phyloP scores from a whole-genome alignment of 441 rosid genomes.

The Aquilaria agallochum region DNA sequence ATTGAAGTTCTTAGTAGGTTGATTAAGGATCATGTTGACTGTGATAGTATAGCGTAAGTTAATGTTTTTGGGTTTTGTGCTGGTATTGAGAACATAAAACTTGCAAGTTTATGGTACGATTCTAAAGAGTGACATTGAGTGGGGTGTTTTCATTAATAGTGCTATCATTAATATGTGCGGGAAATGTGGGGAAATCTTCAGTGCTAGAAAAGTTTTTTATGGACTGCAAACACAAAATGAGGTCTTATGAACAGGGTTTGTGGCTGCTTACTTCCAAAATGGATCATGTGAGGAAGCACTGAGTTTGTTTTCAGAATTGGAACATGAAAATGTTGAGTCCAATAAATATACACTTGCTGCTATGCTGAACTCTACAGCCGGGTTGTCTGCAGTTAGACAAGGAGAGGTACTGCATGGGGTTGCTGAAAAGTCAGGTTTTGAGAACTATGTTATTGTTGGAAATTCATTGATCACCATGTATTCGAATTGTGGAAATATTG shows the following conservation, averaged over 20 bases:
- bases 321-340: constrained; percentile 30
- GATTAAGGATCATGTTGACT: constrained; percentile 26
- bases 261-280: constrained; percentile 66
- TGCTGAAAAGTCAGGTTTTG: constrained; percentile 45
- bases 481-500: constrained; percentile 48
- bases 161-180: constrained; percentile 73
- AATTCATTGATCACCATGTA: constrained; percentile 34
- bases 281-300: constrained; percentile 66
- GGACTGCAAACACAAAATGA: constrained; percentile 34
- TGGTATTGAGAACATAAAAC: constrained; percentile 41
- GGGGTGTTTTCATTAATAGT: constrained; percentile 34
- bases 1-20: constrained; percentile 42
- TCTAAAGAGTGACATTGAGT: constrained; percentile 30
- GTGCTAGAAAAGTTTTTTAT: constrained; percentile 53
- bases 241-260: constrained; percentile 57
- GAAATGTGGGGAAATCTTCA: constrained; percentile 42
- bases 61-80: constrained; percentile 53
- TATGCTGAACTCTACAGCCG: constrained; percentile 55
- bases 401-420: constrained; percentile 54
- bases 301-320: constrained; percentile 46
- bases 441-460: constrained; percentile 48
- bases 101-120: constrained; percentile 51
- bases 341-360: constrained; percentile 69
- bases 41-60: constrained; percentile 53
- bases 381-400: constrained; percentile 43